A percentile compares a stretch with the other conserved stretches of the same genome.
Conservation (phyloP, 257 asterid genomes). For the Forsythia viridissima region DNA sequence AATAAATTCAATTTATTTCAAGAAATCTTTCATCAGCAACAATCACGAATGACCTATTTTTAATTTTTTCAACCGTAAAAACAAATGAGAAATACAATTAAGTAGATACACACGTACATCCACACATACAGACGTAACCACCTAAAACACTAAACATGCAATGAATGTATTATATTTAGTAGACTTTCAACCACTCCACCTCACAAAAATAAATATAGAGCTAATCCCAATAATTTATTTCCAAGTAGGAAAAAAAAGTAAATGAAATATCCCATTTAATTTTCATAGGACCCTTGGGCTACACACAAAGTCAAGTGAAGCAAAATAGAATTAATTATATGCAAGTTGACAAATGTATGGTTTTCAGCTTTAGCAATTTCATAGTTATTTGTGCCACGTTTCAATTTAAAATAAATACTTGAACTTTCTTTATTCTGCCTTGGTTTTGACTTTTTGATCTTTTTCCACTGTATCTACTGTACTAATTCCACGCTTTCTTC, state of each 20-base stretch:
- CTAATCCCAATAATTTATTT: conserved; percentile 25
- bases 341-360: conserved; percentile 3
- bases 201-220: conserved; percentile 40
- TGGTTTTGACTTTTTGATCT: conserved; percentile 23
- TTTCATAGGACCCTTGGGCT: not conserved
- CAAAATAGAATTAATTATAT: not conserved
- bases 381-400: conserved; percentile 6
- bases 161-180: conserved; percentile 49
- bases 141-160: conserved; percentile 61
- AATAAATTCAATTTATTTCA: not conserved
- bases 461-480: not conserved
- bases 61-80: too few species aligned
- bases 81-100: too few species aligned
- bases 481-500: not conserved
- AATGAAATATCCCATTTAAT: not conserved
- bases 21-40: too few species aligned
- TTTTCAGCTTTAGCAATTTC: not conserved
- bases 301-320: conserved; percentile 8
- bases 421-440: not conserved
- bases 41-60: too few species aligned
- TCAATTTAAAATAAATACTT: not conserved
- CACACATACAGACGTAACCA: conserved; percentile 30
- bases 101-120: not conserved
- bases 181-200: conserved; percentile 69
- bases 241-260: not conserved